Conservation (phyloP, 2,329 filamentous ascomycete genomes). For the Hypoxylon rubiginosum region DNA sequence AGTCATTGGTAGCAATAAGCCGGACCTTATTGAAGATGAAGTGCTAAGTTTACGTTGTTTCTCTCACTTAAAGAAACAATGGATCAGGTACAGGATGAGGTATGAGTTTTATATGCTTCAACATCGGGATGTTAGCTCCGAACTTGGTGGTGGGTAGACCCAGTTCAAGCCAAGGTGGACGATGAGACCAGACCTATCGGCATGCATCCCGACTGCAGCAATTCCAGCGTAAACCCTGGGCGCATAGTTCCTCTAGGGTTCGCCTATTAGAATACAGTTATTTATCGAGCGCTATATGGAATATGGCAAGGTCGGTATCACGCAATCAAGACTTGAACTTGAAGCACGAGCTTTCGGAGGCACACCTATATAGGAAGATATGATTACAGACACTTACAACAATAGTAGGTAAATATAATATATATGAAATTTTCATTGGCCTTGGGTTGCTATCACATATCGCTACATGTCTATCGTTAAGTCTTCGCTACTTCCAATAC, state of each 20-base stretch:
- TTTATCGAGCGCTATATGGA: not conserved
- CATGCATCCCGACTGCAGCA: slow-evolving; percentile 14
- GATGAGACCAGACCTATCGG: slow-evolving; percentile 1
- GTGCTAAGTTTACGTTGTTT: slow-evolving; percentile 13
- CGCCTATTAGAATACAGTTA: not conserved
- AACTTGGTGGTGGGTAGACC: slow-evolving; percentile 15
- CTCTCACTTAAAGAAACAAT: slow-evolving; percentile 8
- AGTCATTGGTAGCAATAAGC: slow-evolving; percentile 15
- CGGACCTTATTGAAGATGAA: slow-evolving; percentile 17
- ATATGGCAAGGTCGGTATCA: slow-evolving; percentile 18
- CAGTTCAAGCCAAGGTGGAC: slow-evolving; percentile 5
- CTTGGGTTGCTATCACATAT: not conserved
- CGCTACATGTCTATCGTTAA: not conserved
- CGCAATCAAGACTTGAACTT: slow-evolving; percentile 22
- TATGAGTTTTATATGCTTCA: slow-evolving; percentile 31
- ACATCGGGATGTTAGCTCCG: slow-evolving; percentile 11
- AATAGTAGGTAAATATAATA: not conserved
- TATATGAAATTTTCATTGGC: not conserved
- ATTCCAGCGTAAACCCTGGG: not conserved
- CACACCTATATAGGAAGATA: not conserved
- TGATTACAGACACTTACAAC: not conserved
- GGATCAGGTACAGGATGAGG: slow-evolving; percentile 22
- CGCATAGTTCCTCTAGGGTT: not conserved
- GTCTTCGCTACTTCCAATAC: not conserved
- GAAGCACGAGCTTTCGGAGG: not conserved